A percentile compares a stretch with the other conserved stretches of the same genome.
These are phyloP conservation scores for Ceratobasidium papillatum DNA, from an alignment of 1,284 basidiomycete species.

Conservation along the genomic window DNA sequence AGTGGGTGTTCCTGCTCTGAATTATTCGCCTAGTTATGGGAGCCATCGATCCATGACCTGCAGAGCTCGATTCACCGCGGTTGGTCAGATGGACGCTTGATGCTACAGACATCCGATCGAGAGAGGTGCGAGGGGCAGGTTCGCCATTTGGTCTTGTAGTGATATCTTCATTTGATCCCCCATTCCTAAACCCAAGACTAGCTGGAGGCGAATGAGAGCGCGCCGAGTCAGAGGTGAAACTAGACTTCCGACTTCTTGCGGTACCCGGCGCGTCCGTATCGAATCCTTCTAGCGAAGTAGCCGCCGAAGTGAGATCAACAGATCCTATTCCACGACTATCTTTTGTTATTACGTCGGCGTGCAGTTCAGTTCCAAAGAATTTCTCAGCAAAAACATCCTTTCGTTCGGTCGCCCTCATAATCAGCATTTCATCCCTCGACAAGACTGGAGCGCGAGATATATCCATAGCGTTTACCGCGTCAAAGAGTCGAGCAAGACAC, in stretches of 20 bases:
- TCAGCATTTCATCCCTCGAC: constrained; percentile 82
- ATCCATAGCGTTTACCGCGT: constrained; percentile 92
- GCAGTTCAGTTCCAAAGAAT: constrained; percentile 51
- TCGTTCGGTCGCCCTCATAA: constrained; percentile 89
- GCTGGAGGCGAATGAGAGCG: constrained; percentile 34
- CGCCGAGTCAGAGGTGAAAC: constrained; percentile 26
- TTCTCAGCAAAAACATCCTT: constrained; percentile 93
- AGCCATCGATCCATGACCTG: constrained; percentile 18
- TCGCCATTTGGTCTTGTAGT: constrained; percentile 21
- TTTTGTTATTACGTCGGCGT: constrained; percentile 15
- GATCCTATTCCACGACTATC: constrained; percentile 10
- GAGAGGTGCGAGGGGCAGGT: constrained; percentile 21
- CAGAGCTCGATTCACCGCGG: constrained; percentile 21
- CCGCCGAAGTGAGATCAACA: constrained; percentile 12
- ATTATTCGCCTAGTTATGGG: constrained; percentile 19
- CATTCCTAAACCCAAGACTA: constrained; percentile 22
- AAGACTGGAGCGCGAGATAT: constrained; percentile 81
- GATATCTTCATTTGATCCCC: constrained; percentile 34
- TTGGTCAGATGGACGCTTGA: constrained; percentile 19
- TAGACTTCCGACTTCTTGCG: constrained; percentile 32
- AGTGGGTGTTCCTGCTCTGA: constrained; percentile 32
- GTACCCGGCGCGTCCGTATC: constrained; percentile 10
- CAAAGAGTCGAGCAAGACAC: constrained; percentile 87
- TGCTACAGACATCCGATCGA: constrained; percentile 28
- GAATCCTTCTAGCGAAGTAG: constrained; percentile 22